Conservation (phyloP, 2,329 filamentous ascomycete species). For the Fusarium sterilihyphosum region DNA sequence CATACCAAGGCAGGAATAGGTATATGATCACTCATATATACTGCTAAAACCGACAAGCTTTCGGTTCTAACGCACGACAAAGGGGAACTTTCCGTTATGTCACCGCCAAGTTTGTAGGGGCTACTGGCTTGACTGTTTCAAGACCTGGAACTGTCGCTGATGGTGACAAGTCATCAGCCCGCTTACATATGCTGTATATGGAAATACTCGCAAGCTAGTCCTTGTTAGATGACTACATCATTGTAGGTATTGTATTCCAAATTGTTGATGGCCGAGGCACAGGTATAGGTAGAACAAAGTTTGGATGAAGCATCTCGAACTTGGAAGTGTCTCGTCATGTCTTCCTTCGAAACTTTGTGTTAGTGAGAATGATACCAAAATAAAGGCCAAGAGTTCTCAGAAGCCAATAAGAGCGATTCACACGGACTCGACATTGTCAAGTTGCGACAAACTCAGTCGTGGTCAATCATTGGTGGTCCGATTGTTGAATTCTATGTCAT, state of each 20-base stretch:
- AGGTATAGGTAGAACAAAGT: neutral
- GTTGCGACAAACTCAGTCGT: neutral
- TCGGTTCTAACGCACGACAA: neutral
- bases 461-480: neutral
- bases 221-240: neutral
- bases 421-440: neutral
- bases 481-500: neutral
- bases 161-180: neutral
- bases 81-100: neutral
- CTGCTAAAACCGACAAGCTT: constrained; percentile 4
- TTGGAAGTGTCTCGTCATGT: neutral
- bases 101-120: neutral
- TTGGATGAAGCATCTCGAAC: neutral
- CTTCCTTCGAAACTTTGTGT: neutral
- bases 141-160: neutral
- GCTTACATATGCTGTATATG: neutral
- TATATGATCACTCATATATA: constrained; percentile 1
- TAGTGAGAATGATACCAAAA: neutral
- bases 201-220: constrained; percentile 1
- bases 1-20: constrained; percentile 7
- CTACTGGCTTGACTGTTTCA: neutral
- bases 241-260: neutral
- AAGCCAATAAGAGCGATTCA: neutral
- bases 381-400: neutral
- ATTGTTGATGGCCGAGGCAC: neutral